A percentile compares a stretch with the other conserved stretches of the same genome.
These are phyloP conservation scores for Debaryomycetaceae sp. DNA, from an alignment of 1,139 yeast genomes.

Conservation along the genomic window DNA sequence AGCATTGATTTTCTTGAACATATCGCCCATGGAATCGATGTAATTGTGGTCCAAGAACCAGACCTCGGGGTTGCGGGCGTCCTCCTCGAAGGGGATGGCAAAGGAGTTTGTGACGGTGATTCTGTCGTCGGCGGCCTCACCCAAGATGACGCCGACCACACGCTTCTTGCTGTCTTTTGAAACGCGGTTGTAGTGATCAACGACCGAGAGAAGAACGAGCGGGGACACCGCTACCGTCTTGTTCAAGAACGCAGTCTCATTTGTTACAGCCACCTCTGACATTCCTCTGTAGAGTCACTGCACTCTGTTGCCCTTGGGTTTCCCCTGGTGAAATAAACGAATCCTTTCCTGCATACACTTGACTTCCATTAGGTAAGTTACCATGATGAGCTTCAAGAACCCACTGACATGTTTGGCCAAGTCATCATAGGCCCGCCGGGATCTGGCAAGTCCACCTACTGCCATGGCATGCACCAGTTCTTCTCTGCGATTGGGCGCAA, in stretches of 20 bases:
- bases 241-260: conserved; percentile 28
- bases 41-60: conserved; percentile 98
- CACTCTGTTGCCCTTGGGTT: background rate
- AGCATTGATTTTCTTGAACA: conserved; percentile 96
- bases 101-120: conserved; percentile 67
- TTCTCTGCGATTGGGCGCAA: conserved; percentile 88
- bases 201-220: conserved; percentile 82
- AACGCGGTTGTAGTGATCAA: conserved; percentile 87
- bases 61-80: conserved; percentile 81
- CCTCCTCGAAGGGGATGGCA: conserved; percentile 95
- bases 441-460: conserved; percentile 91
- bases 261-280: conserved; percentile 6
- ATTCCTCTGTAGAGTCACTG: no score
- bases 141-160: conserved; percentile 89
- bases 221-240: conserved; percentile 90
- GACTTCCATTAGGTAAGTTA: no score
- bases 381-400: background rate
- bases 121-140: conserved; percentile 53
- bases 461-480: conserved; percentile 86
- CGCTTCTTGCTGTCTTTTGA: conserved; percentile 63
- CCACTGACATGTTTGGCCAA: conserved; percentile 58
- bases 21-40: conserved; percentile 93
- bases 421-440: conserved; percentile 98
- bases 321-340: background rate
- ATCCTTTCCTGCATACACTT: background rate